Conservation (phyloP, 2,329 filamentous ascomycete species). For the Aspergillus costaricaensis region DNA sequence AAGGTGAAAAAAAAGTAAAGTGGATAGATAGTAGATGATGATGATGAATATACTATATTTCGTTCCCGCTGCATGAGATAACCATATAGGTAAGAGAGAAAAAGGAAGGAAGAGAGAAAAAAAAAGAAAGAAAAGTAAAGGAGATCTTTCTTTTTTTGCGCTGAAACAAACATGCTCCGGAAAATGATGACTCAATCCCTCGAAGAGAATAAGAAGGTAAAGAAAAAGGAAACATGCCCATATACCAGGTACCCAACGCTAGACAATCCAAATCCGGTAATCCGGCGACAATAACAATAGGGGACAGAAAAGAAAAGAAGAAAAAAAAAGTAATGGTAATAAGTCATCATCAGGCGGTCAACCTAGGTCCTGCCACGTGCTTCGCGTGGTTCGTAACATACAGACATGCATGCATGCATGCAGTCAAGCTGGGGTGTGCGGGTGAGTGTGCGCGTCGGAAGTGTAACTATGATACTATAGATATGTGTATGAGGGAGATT, state of each 20-base stretch:
- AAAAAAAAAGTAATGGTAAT: not conserved
- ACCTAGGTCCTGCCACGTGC: constrained; percentile 1
- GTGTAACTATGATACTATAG: not conserved
- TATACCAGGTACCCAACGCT: constrained; percentile 6
- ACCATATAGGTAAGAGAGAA: not conserved
- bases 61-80: not conserved
- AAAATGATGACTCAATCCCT: not conserved
- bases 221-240: not conserved
- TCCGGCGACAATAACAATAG: too few relatives aligned
- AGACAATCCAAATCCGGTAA: constrained; percentile 2
- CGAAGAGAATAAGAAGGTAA: not conserved
- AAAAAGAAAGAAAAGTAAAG: not conserved
- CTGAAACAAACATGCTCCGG: constrained; percentile 5
- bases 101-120: not conserved
- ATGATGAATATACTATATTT: not conserved
- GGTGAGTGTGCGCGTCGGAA: not conserved
- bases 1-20: not conserved
- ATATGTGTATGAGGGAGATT: not conserved
- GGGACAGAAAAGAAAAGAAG: not conserved
- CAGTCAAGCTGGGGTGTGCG: not conserved
- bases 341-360: constrained; percentile 2
- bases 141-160: not conserved
- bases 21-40: not conserved
- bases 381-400: not conserved
- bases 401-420: not conserved